phyloP scores from a whole-genome alignment of 2,329 filamentous ascomycete genomes.

The Aspergillus thermomutatus region DNA sequence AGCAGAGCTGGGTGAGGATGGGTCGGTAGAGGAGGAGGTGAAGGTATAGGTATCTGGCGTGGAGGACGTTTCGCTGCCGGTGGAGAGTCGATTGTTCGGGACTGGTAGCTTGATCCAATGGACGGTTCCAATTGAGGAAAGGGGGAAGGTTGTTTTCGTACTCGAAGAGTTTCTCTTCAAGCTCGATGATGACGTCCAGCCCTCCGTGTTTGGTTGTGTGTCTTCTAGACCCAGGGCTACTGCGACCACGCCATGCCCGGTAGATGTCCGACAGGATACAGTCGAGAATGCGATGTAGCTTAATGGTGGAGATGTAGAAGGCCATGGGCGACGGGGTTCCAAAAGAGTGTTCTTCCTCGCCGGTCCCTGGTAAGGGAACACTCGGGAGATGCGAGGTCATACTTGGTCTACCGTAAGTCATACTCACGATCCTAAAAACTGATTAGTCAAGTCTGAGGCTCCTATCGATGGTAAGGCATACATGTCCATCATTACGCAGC shows the following conservation, averaged over 20 bases:
- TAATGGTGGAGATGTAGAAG: slow-evolving; percentile 25
- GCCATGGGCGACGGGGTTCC: slow-evolving; percentile 17
- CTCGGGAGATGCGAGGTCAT: slow-evolving; percentile 31
- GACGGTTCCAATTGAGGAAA: slow-evolving; percentile 22
- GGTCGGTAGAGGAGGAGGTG: slow-evolving; percentile 33
- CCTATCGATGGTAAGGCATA: slow-evolving; percentile 14
- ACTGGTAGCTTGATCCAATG: background rate
- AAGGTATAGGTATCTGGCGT: slow-evolving; percentile 33
- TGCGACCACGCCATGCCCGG: slow-evolving; percentile 25
- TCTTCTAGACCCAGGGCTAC: slow-evolving; percentile 3
- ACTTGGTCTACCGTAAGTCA: slow-evolving; percentile 36
- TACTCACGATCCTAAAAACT: slow-evolving; percentile 32
- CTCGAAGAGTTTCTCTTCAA: slow-evolving; percentile 23
- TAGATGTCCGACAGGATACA: slow-evolving; percentile 36
- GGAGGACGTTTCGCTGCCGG: slow-evolving; percentile 30
- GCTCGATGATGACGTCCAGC: slow-evolving; percentile 25
- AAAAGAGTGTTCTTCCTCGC: slow-evolving; percentile 7
- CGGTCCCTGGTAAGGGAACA: slow-evolving; percentile 19
- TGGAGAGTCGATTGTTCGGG: slow-evolving; percentile 9
- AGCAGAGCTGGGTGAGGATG: slow-evolving; percentile 33
- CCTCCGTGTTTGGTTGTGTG: slow-evolving; percentile 13
- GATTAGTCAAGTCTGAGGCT: background rate
- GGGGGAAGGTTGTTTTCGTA: slow-evolving; percentile 23
- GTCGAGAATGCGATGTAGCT: slow-evolving; percentile 31
- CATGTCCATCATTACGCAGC: slow-evolving; percentile 40